These are phyloP conservation scores for Camptophora hylomeconis DNA, from an alignment of 2,329 filamentous ascomycete species.

Conservation along the genomic window DNA sequence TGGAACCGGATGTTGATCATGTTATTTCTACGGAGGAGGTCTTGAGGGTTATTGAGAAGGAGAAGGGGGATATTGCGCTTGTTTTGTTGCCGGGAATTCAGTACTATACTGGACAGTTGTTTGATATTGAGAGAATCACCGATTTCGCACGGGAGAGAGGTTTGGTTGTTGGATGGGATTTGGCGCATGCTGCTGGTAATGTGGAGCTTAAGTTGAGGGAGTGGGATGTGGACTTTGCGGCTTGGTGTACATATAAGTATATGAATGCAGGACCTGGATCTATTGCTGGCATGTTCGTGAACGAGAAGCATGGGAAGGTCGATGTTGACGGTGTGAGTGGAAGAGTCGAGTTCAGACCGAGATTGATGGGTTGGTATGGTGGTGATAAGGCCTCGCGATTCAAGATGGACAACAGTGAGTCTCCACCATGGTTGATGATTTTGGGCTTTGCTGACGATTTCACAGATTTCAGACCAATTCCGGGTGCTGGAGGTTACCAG, in stretches of 20 bases:
- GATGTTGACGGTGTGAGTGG: slow-evolving; percentile 11
- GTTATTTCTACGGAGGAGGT: slow-evolving; percentile 59
- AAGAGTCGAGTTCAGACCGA: slow-evolving; percentile 40
- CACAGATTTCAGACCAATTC: slow-evolving; percentile 56
- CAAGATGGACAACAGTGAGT: slow-evolving; percentile 57
- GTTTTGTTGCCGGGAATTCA: slow-evolving; percentile 75
- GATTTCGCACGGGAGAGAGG: slow-evolving; percentile 57
- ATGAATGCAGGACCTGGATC: slow-evolving; percentile 73
- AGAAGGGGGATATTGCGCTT: slow-evolving; percentile 59
- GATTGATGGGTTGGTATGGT: slow-evolving; percentile 75
- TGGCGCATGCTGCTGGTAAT: slow-evolving; percentile 77
- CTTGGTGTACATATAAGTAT: slow-evolving; percentile 96
- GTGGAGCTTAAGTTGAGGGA: slow-evolving; percentile 71
- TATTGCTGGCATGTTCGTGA: slow-evolving; percentile 70
- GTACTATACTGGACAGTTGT: slow-evolving; percentile 80
- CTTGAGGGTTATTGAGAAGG: slow-evolving; percentile 56
- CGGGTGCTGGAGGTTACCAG: slow-evolving; percentile 69
- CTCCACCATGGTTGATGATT: background rate
- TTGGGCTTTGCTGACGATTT: slow-evolving; percentile 20
- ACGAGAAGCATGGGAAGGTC: slow-evolving; percentile 57
- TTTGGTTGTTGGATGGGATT: slow-evolving; percentile 71
- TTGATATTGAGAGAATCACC: slow-evolving; percentile 72
- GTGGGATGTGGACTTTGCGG: slow-evolving; percentile 85
- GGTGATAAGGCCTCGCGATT: slow-evolving; percentile 62
- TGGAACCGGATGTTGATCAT: slow-evolving; percentile 46